Evolutionary conservation across 2,329 filamentous ascomycete genomes (phyloP).

Genomic region (Lanzia echinophila): DNA sequence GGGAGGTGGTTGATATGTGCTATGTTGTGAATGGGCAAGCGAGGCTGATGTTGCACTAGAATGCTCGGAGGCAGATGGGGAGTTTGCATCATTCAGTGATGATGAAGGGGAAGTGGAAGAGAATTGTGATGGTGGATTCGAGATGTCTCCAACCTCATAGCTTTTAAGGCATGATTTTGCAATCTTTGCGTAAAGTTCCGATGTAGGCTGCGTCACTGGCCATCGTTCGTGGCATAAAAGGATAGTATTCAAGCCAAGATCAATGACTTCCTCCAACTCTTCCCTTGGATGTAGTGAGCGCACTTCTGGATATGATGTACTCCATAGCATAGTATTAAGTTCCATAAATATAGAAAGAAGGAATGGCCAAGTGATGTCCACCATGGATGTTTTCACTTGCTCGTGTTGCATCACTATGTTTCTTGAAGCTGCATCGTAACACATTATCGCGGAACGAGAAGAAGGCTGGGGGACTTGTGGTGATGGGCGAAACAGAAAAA

Average conservation of each 20-base stretch:
- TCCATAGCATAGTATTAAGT: slow-evolving; percentile 87
- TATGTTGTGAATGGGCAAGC: slow-evolving; percentile 34
- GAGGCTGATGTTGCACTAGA: slow-evolving; percentile 33
- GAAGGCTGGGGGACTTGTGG: slow-evolving; percentile 88
- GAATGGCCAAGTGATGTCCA: slow-evolving; percentile 93
- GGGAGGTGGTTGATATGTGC: slow-evolving; percentile 33
- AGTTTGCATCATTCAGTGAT: slow-evolving; percentile 38
- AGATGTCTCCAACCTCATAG: slow-evolving; percentile 57
- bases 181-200: slow-evolving; percentile 80
- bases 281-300: slow-evolving; percentile 64
- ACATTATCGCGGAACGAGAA: slow-evolving; percentile 67
- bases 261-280: slow-evolving; percentile 69
- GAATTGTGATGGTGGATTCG: slow-evolving; percentile 42
- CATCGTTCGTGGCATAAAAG: slow-evolving; percentile 77
- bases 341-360: slow-evolving; percentile 85
- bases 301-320: slow-evolving; percentile 79
- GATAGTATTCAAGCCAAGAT: slow-evolving; percentile 71
- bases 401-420: slow-evolving; percentile 76
- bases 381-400: slow-evolving; percentile 67
- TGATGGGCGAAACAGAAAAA: slow-evolving; percentile 83
- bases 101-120: slow-evolving; percentile 36
- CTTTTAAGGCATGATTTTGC: slow-evolving; percentile 81
- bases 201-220: slow-evolving; percentile 82
- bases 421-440: slow-evolving; percentile 74
- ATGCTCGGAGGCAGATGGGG: slow-evolving; percentile 38